These are phyloP conservation scores for Reutealis trisperma DNA, from an alignment of 345 rosid genomes.

Conservation along the genomic window DNA sequence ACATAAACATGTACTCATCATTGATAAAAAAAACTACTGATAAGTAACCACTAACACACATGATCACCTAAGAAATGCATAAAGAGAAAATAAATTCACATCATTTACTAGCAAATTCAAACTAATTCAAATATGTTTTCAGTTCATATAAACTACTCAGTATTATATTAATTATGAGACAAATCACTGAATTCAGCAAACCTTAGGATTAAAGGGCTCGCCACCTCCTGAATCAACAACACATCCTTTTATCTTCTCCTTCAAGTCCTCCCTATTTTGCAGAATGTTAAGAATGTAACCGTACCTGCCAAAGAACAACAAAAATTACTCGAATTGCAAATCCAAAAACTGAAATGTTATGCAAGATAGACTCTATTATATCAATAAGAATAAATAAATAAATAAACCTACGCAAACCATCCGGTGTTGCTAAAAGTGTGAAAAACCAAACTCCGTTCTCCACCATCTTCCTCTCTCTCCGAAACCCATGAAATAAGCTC, in stretches of 20 bases:
- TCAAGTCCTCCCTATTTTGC: conserved; percentile 44
- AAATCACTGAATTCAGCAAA: conserved; percentile 13
- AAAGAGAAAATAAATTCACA: background rate
- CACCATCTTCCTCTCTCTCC: conserved; percentile 56
- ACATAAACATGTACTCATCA: background rate
- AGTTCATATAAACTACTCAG: background rate
- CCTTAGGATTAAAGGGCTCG: conserved; percentile 72
- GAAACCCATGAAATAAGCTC: conserved; percentile 61
- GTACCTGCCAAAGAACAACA: conserved; percentile 47
- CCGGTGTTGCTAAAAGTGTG: conserved; percentile 94
- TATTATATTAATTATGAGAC: background rate
- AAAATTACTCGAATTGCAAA: background rate
- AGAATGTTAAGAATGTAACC: conserved; percentile 58
- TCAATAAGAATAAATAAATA: background rate
- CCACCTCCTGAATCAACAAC: conserved; percentile 82
- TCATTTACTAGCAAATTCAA: background rate
- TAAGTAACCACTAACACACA: background rate
- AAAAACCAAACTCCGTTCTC: conserved; percentile 66
- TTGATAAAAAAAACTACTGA: background rate
- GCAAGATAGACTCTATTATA: background rate
- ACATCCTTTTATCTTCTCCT: conserved; percentile 67
- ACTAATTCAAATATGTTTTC: background rate
- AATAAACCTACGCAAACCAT: conserved; percentile 77
- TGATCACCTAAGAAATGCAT: background rate
- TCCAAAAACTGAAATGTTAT: background rate